phyloP scores from a whole-genome alignment of 306 rosid species.

The Mucuna pruriens region DNA sequence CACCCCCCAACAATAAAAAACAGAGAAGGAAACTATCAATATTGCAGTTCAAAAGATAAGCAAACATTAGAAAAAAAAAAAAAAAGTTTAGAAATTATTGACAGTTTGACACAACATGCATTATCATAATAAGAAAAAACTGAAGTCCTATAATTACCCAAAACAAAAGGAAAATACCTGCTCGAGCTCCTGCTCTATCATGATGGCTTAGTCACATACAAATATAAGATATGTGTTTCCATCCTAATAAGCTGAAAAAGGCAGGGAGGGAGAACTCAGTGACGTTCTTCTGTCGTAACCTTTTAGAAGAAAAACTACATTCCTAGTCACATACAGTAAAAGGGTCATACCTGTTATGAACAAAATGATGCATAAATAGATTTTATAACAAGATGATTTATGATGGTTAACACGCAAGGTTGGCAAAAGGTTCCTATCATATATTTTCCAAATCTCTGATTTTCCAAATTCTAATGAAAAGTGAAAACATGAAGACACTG shows the following conservation, averaged over 20 bases:
- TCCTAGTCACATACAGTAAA: background rate
- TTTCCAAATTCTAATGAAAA: background rate
- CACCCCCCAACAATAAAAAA: background rate
- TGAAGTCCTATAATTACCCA: background rate
- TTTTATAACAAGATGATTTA: slow-evolving; percentile 1
- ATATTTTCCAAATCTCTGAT: background rate
- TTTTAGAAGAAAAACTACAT: background rate
- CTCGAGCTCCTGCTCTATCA: background rate
- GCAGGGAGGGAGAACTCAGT: background rate
- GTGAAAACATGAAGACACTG: background rate
- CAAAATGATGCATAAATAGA: background rate
- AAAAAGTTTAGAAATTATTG: background rate
- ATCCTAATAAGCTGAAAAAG: background rate
- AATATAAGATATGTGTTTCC: background rate
- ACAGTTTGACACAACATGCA: background rate
- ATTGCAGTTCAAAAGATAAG: background rate
- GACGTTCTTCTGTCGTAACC: background rate
- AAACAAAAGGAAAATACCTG: slow-evolving; percentile 4
- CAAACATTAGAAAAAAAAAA: background rate
- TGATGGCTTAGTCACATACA: background rate
- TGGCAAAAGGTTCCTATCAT: background rate
- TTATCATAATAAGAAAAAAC: background rate
- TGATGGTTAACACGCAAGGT: background rate
- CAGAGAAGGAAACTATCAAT: background rate
- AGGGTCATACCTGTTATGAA: background rate